Evolutionary conservation across 257 asterid genomes (phyloP).

Genomic region (Leptodermis oblonga): DNA sequence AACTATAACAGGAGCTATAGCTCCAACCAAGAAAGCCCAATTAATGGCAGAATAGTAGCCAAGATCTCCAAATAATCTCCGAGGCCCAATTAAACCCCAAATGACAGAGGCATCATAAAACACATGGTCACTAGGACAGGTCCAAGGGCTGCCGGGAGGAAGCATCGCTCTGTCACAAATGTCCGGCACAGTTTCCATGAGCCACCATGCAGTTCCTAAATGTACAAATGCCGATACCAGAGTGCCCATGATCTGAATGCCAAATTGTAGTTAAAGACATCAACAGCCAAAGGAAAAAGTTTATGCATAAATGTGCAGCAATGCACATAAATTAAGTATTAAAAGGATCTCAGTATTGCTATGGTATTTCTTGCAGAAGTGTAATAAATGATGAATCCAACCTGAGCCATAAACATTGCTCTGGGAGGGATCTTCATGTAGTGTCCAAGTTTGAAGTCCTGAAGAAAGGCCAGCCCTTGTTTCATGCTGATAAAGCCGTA

Average conservation of each 20-base stretch:
- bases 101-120: slow-evolving; percentile 81
- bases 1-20: slow-evolving; percentile 63
- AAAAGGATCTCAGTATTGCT: neutral
- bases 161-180: slow-evolving; percentile 66
- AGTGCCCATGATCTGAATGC: slow-evolving; percentile 67
- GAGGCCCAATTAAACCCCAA: slow-evolving; percentile 85
- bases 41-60: slow-evolving; percentile 70
- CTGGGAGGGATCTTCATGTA: slow-evolving; percentile 95
- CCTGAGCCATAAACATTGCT: slow-evolving; percentile 98
- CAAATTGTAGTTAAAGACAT: neutral
- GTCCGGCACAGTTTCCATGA: slow-evolving; percentile 70
- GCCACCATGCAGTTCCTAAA: slow-evolving; percentile 96
- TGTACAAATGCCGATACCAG: slow-evolving; percentile 66
- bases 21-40: slow-evolving; percentile 70
- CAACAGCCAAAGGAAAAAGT: neutral
- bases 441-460: slow-evolving; percentile 93
- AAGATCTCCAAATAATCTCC: slow-evolving; percentile 68
- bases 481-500: slow-evolving; percentile 91
- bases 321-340: neutral
- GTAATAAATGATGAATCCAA: slow-evolving; percentile 18
- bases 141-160: slow-evolving; percentile 82
- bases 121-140: slow-evolving; percentile 85
- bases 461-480: slow-evolving; percentile 76
- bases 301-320: neutral
- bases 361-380: neutral